phyloP scores from a whole-genome alignment of 108 stramenopile genomes.

The Epipyxis sp. region DNA sequence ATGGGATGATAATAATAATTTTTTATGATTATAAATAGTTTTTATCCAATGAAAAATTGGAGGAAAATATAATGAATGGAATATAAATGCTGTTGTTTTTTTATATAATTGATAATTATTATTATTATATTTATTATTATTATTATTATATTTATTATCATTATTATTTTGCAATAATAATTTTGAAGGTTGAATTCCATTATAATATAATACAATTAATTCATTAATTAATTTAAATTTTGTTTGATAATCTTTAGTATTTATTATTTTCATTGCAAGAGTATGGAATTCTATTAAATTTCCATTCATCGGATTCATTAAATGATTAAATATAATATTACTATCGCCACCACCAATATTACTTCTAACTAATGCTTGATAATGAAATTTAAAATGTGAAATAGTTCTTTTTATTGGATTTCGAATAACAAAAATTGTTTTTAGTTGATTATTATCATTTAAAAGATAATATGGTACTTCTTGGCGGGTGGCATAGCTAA shows the following conservation, averaged over 20 bases:
- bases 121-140: not conserved
- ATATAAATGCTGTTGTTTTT: too few species aligned
- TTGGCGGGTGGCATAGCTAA: not conserved
- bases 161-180: not conserved
- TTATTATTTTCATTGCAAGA: not conserved
- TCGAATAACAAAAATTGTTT: not conserved
- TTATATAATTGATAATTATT: not conserved
- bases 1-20: too few species aligned
- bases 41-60: not conserved
- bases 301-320: not conserved
- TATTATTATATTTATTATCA: not conserved
- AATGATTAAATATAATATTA: not conserved
- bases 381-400: not conserved
- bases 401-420: not conserved
- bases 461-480: not conserved
- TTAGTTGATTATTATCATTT: not conserved
- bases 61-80: not conserved
- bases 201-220: not conserved
- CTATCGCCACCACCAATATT: not conserved
- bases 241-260: not conserved
- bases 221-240: not conserved
- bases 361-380: not conserved
- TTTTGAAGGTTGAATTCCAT: not conserved
- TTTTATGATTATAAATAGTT: too few species aligned
- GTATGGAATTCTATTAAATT: not conserved